Evolutionary conservation across 768 basidiomycete species (phyloP).

Genomic region (Leccinum barrowsii): DNA sequence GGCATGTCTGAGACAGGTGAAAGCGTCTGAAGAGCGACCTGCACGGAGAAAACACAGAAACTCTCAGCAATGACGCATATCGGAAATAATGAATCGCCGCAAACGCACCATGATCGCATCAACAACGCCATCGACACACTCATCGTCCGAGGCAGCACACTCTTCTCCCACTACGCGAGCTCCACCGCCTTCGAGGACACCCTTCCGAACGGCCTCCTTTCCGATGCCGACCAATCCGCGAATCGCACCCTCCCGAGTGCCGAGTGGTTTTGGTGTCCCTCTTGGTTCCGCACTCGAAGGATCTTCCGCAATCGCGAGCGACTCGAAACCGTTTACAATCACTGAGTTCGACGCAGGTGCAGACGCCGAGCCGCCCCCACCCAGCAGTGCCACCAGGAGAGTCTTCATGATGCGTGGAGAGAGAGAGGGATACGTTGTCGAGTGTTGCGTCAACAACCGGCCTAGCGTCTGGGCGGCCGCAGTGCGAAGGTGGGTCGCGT

Average conservation of each 20-base stretch:
- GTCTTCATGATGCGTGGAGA: conserved; percentile 93
- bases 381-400: conserved; percentile 77
- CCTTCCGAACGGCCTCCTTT: conserved; percentile 80
- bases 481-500: conserved; percentile 72
- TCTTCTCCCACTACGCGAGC: conserved; percentile 72
- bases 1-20: conserved; percentile 56
- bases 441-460: conserved; percentile 74
- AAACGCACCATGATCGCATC: conserved; percentile 58
- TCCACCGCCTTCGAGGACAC: conserved; percentile 77
- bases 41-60: background rate
- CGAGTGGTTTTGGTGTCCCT: conserved; percentile 55
- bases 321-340: conserved; percentile 27
- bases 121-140: conserved; percentile 45
- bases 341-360: conserved; percentile 10
- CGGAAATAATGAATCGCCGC: background rate
- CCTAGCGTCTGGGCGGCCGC: conserved; percentile 83
- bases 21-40: conserved; percentile 64
- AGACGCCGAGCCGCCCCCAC: conserved; percentile 16
- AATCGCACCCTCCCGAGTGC: conserved; percentile 87
- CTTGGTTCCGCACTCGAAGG: conserved; percentile 39
- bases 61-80: background rate
- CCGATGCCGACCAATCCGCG: conserved; percentile 83
- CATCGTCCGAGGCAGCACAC: conserved; percentile 34
- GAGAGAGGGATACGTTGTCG: conserved; percentile 85
- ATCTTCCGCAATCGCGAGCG: conserved; percentile 20